Conservation (phyloP, 2,329 filamentous ascomycete genomes). For the Diaporthe nobilis region DNA sequence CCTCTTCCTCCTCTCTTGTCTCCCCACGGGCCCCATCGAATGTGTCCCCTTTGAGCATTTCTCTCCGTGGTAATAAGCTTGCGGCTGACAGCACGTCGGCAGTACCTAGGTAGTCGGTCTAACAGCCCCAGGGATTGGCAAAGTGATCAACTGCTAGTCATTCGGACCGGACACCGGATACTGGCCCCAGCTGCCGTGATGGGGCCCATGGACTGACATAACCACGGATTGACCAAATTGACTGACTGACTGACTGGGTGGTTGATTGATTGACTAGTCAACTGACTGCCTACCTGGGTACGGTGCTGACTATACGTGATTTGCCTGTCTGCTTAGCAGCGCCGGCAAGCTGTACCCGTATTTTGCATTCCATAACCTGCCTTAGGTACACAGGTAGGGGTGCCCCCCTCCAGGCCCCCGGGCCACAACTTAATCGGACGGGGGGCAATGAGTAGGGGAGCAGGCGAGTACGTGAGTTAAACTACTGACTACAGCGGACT, state of each 20-base stretch:
- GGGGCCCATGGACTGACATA: conserved; percentile 19
- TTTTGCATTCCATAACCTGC: conserved; percentile 2
- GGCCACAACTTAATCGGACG: conserved; percentile 17
- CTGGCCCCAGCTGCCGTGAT: conserved; percentile 35
- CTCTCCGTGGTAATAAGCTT: conserved; percentile 32
- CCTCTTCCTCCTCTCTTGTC: conserved; percentile 14
- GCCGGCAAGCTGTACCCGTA: conserved; percentile 13
- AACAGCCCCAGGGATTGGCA: conserved; percentile 15
- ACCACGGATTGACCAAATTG: conserved; percentile 35
- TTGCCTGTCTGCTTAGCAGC: neutral
- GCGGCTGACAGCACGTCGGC: conserved; percentile 11
- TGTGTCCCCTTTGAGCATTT: conserved; percentile 28
- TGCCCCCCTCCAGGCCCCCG: neutral
- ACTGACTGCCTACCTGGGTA: neutral
- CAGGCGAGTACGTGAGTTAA: conserved; percentile 3
- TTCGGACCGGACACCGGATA: conserved; percentile 35
- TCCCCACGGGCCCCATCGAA: conserved; percentile 30
- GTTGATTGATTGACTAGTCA: conserved; percentile 14
- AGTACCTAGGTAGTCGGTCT: conserved; percentile 7
- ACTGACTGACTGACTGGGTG: neutral
- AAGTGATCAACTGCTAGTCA: conserved; percentile 26
- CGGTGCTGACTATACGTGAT: neutral
- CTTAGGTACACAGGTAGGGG: conserved; percentile 4
- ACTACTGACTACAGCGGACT: neutral
- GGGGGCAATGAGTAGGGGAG: conserved; percentile 16